These are phyloP conservation scores for Beauveria sp. DNA, from an alignment of 2,329 filamentous ascomycete genomes.

Conservation along the genomic window DNA sequence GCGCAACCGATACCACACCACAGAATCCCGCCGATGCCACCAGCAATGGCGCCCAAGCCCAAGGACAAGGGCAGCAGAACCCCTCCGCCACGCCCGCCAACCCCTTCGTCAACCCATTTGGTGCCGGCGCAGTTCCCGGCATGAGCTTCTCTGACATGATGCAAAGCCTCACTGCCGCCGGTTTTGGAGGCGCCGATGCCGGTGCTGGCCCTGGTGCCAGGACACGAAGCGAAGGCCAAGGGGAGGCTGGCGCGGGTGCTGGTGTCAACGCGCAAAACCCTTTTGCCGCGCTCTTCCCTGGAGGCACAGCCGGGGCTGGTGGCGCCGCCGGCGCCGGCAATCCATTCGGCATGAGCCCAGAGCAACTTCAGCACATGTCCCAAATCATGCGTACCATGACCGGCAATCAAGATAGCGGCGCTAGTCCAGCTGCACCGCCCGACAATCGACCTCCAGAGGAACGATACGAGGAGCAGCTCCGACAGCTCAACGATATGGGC, in stretches of 20 bases:
- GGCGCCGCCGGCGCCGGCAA: constrained; percentile 31
- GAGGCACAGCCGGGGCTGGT: constrained; percentile 25
- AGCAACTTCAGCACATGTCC: constrained; percentile 47
- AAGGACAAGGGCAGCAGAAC: constrained; percentile 7
- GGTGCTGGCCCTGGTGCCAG: not conserved
- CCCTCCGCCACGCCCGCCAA: constrained; percentile 29
- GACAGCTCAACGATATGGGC: constrained; percentile 96
- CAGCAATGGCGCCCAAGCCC: constrained; percentile 15
- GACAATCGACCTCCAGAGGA: constrained; percentile 92
- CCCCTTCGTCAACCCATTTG: constrained; percentile 33
- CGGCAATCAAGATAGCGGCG: constrained; percentile 17
- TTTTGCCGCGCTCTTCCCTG: constrained; percentile 56
- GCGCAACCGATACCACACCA: constrained; percentile 81
- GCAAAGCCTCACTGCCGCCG: constrained; percentile 21
- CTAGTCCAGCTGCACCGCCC: constrained; percentile 45
- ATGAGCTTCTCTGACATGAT: constrained; percentile 16
- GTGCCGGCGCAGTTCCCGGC: constrained; percentile 14
- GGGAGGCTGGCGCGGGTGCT: not conserved
- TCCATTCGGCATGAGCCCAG: constrained; percentile 43
- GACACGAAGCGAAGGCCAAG: too few species aligned
- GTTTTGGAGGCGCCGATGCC: constrained; percentile 21
- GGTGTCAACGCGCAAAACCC: constrained; percentile 43
- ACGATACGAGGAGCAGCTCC: constrained; percentile 79
- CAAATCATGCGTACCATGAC: constrained; percentile 36
- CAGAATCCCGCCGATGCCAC: constrained; percentile 29